phyloP scores from a whole-genome alignment of 2,329 filamentous ascomycete species.

The Aureobasidium melanogenum region DNA sequence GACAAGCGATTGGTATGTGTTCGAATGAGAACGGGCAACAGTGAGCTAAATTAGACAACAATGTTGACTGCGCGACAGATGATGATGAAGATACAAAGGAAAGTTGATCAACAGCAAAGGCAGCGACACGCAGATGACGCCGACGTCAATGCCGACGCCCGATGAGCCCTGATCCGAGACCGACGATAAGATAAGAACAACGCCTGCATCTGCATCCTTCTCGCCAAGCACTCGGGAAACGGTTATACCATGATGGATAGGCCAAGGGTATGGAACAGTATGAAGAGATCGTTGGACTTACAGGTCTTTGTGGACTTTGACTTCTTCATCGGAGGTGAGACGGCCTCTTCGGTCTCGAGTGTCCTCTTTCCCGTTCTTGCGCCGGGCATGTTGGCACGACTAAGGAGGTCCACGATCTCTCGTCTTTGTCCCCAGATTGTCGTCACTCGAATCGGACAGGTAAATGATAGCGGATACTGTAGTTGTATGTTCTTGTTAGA shows the following conservation, averaged over 20 bases:
- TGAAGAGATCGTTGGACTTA: neutral
- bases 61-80: neutral
- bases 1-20: neutral
- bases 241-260: neutral
- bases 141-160: neutral
- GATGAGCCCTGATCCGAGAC: constrained; percentile 3
- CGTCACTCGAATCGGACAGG: neutral
- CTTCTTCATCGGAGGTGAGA: neutral
- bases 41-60: neutral
- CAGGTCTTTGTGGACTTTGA: neutral
- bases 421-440: neutral
- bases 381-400: neutral
- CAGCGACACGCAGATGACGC: constrained; percentile 1
- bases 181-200: constrained; percentile 6
- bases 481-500: neutral
- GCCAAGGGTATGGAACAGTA: neutral
- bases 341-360: neutral
- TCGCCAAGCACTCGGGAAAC: neutral
- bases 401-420: neutral
- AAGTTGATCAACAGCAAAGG: constrained; percentile 1
- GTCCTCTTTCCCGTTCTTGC: neutral
- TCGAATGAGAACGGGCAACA: neutral
- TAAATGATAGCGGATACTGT: neutral
- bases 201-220: neutral
- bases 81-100: neutral